Evolutionary conservation across 345 rosid species (phyloP), one percentile per base, ranked within the genome.

Genomic region (Boechera stricta): DNA sequence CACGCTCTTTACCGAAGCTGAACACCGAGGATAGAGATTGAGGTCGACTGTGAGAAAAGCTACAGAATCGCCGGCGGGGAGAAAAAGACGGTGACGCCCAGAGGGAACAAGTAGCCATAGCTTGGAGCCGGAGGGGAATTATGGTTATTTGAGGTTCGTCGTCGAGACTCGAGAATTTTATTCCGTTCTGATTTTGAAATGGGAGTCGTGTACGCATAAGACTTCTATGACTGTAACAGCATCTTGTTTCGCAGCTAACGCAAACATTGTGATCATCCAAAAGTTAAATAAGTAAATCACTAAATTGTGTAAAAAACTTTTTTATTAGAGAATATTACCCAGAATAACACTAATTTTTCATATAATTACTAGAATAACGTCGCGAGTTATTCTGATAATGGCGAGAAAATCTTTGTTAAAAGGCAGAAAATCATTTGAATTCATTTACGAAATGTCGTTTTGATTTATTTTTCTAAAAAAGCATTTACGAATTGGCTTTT

Each of bases 61-160:
- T 60, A 53, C 45, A 41, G 35, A 67, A 47, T 26, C 60, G 69
- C 36, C 70, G 71, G 15, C 78, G 66, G 64, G 82, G 78, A 73
- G 71, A 79, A 3, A 67, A 35, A 53, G 74, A 67, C 53, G 78
- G 78, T 33, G 74, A 21, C n/a, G 74, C 39, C 65, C 26, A 67
- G 38, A 79, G 61, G 74, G 74, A 56, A 67, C 82, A 79, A 1
- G 74, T 60, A 45, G 78, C 65, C 82, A 79, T 79, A 44, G 51
- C 10, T 29, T 11, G 39, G 51, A 53, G 64, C 28, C 33, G 55
- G 29, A 52, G 31, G 29, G n/a, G 38, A 49, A 0, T 38, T 28
- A 7, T 9, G 18, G 39, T 7, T 3, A 21, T 55, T 42, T 7
- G 6, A 53, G 32, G 3, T 36, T 72, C 32, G 75, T 51, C 52